Evolutionary conservation across 345 rosid genomes (phyloP).

Genomic region (Pistacia vera): DNA sequence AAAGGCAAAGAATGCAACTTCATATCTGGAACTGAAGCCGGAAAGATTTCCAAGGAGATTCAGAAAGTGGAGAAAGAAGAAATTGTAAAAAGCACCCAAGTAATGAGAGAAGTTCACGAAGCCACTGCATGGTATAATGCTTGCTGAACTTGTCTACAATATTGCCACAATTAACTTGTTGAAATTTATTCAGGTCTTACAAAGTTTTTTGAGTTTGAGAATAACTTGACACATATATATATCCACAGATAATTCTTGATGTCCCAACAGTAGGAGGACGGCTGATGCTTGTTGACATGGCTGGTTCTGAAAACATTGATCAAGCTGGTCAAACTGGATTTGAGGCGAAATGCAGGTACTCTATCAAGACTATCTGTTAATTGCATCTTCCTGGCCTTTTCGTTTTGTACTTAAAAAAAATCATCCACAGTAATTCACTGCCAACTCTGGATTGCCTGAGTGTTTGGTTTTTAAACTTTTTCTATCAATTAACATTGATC

Average conservation of each 20-base stretch:
- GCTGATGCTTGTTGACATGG: slow-evolving; percentile 99
- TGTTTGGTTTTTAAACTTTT: background rate
- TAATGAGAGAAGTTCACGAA: slow-evolving; percentile 93
- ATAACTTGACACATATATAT: background rate
- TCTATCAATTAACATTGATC: background rate
- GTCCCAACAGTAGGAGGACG: slow-evolving; percentile 97
- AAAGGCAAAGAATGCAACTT: slow-evolving; percentile 91
- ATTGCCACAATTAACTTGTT: background rate
- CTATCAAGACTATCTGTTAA: background rate
- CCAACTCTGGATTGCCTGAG: background rate
- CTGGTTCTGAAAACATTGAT: slow-evolving; percentile 97
- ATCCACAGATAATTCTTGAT: slow-evolving; percentile 79
- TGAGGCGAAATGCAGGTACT: slow-evolving; percentile 98
- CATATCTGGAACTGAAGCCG: slow-evolving; percentile 88
- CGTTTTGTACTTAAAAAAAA: background rate
- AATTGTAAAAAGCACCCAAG: slow-evolving; percentile 90
- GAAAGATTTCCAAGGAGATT: slow-evolving; percentile 84
- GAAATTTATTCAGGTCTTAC: background rate
- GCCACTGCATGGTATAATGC: slow-evolving; percentile 86
- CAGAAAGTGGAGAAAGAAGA: slow-evolving; percentile 95
- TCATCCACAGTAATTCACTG: background rate
- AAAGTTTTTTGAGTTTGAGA: background rate
- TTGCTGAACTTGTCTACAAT: background rate
- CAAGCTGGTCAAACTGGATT: slow-evolving; percentile 93
- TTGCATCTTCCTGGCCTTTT: background rate